phyloP scores from a whole-genome alignment of 345 rosid species.

The Lepidium sativum region DNA sequence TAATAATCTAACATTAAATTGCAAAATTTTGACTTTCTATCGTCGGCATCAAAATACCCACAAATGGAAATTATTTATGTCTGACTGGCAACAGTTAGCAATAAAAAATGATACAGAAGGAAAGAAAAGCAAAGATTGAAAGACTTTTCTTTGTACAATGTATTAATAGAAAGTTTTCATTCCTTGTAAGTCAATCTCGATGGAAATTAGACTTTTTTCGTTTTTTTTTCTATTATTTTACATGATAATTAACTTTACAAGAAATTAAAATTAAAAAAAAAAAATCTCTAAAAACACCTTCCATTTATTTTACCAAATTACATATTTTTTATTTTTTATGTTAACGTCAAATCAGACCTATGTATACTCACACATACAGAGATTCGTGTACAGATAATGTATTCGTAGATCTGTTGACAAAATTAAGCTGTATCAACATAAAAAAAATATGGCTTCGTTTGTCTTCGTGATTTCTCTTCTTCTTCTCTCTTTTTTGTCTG shows the following conservation, averaged over 20 bases:
- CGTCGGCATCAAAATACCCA: not conserved
- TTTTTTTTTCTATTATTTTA: too few species aligned
- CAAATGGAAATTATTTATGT: not conserved
- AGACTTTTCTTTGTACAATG: too few species aligned
- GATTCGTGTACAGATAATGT: not conserved
- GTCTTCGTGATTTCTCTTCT: slow-evolving; percentile 11
- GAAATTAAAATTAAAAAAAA: too few species aligned
- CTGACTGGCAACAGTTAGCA: too few species aligned
- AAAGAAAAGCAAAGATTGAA: not conserved
- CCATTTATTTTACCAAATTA: too few species aligned
- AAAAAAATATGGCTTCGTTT: slow-evolving; percentile 3
- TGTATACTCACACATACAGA: not conserved
- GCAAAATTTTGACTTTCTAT: not conserved
- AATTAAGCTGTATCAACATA: not conserved
- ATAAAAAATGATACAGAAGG: not conserved
- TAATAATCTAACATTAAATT: too few species aligned
- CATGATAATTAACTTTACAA: too few species aligned
- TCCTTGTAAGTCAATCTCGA: too few species aligned
- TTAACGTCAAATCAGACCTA: not conserved
- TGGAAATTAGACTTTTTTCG: too few species aligned
- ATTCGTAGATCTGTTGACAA: not conserved
- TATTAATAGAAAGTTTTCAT: too few species aligned
- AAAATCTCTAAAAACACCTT: too few species aligned
- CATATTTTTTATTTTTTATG: not conserved
- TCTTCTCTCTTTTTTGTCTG: slow-evolving; percentile 17